Conservation (phyloP, 129 eudicot genomes). For the Artemisia tridentata region DNA sequence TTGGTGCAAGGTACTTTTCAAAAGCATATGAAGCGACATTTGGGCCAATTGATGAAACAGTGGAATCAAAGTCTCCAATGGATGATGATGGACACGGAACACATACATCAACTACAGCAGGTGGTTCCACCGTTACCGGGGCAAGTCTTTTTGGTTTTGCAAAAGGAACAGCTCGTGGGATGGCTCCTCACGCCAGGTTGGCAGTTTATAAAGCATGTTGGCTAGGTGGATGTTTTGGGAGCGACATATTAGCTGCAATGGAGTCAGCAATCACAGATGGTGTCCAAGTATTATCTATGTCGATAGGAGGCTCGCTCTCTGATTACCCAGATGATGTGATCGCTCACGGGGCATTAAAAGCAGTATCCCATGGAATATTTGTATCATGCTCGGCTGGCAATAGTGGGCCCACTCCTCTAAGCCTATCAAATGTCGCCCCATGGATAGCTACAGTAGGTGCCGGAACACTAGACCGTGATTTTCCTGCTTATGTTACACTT, state of each 20-base stretch:
- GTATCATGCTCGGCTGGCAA: conserved; percentile 77
- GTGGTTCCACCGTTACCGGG: conserved; percentile 48
- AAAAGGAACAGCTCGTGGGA: conserved; percentile 67
- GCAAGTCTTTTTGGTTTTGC: conserved; percentile 70
- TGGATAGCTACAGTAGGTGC: conserved; percentile 83
- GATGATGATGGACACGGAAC: conserved; percentile 84
- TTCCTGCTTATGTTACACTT: conserved; percentile 51
- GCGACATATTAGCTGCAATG: conserved; percentile 71
- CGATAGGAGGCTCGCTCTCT: conserved; percentile 49
- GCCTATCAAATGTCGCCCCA: conserved; percentile 63
- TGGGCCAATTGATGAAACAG: conserved; percentile 55
- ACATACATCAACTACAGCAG: conserved; percentile 75
- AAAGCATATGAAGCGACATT: conserved; percentile 57
- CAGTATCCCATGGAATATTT: conserved; percentile 49
- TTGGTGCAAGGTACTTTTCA: conserved; percentile 66
- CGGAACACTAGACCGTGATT: conserved; percentile 65
- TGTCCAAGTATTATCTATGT: conserved; percentile 54
- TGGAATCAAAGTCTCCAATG: conserved; percentile 59
- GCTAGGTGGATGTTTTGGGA: conserved; percentile 59
- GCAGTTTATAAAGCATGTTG: conserved; percentile 72
- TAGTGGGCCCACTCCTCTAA: conserved; percentile 51
- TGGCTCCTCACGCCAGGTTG: conserved; percentile 59
- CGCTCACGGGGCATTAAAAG: conserved; percentile 58
- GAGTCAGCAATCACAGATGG: conserved; percentile 65
- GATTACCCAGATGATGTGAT: conserved; percentile 49